These are phyloP conservation scores for Massospora cicadina DNA, from an alignment of 371 early-diverging fungal genomes.

Conservation along the genomic window DNA sequence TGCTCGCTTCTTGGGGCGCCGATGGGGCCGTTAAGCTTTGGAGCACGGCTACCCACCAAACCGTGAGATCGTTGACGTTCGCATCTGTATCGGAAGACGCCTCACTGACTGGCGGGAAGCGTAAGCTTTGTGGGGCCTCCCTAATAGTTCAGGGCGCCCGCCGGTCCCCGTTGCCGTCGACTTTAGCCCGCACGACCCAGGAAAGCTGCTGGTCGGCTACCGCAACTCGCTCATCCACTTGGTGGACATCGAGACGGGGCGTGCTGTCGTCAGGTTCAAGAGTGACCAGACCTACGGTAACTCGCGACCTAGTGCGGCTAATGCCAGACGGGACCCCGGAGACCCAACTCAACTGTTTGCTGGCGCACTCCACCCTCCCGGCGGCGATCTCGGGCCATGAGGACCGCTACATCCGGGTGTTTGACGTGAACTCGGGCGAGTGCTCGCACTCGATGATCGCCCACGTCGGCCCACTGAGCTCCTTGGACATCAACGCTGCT, in stretches of 20 bases:
- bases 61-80: constrained; percentile 25
- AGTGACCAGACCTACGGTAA: constrained; percentile 45
- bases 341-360: constrained; percentile 61
- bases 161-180: constrained; percentile 47
- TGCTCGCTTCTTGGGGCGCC: constrained; percentile 59
- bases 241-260: constrained; percentile 63
- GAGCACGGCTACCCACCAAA: constrained; percentile 32
- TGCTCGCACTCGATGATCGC: constrained; percentile 42
- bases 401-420: constrained; percentile 56
- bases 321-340: constrained; percentile 32
- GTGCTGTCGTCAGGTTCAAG: constrained; percentile 28
- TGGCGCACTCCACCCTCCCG: constrained; percentile 56
- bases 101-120: background rate
- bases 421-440: constrained; percentile 45
- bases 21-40: constrained; percentile 73
- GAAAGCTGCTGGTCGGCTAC: constrained; percentile 44
- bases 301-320: background rate
- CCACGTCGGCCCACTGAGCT: constrained; percentile 46
- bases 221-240: constrained; percentile 40
- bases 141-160: constrained; percentile 9
- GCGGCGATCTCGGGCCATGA: constrained; percentile 59
- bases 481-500: constrained; percentile 45
- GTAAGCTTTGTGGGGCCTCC: background rate
- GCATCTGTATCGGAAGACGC: constrained; percentile 20
- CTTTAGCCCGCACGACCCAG: constrained; percentile 37